Conservation (phyloP, 2,329 filamentous ascomycete species). For the Hirsutella rhossiliensis region DNA sequence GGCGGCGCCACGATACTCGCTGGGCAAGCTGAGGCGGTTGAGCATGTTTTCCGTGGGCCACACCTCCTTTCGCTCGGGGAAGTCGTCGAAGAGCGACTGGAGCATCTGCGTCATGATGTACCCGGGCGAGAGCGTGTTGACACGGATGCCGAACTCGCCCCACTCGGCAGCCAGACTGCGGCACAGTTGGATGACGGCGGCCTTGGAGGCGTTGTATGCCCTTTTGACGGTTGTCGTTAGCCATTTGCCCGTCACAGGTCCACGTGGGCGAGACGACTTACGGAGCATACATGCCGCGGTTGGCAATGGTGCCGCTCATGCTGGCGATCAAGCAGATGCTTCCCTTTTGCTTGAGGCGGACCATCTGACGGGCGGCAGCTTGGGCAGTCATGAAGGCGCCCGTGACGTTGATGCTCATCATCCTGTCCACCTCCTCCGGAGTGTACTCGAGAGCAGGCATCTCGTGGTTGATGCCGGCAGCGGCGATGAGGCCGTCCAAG, state of each 20-base stretch:
- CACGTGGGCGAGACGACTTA: slow-evolving; percentile 25
- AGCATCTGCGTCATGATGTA: slow-evolving; percentile 81
- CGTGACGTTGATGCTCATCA: slow-evolving; percentile 79
- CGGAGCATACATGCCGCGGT: slow-evolving; percentile 47
- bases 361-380: slow-evolving; percentile 71
- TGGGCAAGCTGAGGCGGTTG: slow-evolving; percentile 50
- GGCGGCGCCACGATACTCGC: slow-evolving; percentile 60
- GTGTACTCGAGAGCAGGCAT: slow-evolving; percentile 72
- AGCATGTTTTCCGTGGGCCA: slow-evolving; percentile 87
- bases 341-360: slow-evolving; percentile 42
- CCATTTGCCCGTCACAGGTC: neutral
- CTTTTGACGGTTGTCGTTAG: slow-evolving; percentile 16
- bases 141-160: slow-evolving; percentile 60
- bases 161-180: slow-evolving; percentile 63
- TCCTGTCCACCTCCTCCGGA: slow-evolving; percentile 60
- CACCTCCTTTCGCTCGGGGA: slow-evolving; percentile 51
- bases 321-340: slow-evolving; percentile 58
- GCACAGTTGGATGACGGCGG: slow-evolving; percentile 58
- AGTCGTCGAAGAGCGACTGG: slow-evolving; percentile 62
- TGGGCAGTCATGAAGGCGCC: slow-evolving; percentile 78
- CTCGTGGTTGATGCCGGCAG: slow-evolving; percentile 68
- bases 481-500: slow-evolving; percentile 66
- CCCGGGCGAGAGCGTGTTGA: slow-evolving; percentile 72
- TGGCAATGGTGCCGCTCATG: slow-evolving; percentile 57
- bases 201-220: slow-evolving; percentile 68